Evolutionary conservation across 345 rosid genomes (phyloP).

Genomic region (Rhodomyrtus tomentosa): DNA sequence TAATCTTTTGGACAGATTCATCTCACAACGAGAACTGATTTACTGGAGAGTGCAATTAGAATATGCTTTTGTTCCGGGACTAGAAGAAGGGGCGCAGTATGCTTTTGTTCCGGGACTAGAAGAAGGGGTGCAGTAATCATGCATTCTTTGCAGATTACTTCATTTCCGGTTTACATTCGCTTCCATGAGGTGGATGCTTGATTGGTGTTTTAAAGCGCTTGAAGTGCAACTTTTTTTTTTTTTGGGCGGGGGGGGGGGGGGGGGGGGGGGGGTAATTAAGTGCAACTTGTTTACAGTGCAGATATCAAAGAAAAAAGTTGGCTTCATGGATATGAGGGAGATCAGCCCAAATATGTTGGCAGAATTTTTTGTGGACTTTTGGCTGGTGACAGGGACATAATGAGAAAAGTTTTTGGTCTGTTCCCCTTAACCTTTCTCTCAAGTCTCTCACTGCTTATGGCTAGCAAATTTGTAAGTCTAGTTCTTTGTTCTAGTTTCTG

Average conservation of each 20-base stretch:
- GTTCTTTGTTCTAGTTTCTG: not conserved
- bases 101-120: slow-evolving; percentile 25
- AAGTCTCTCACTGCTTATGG: not conserved
- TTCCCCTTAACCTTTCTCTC: not conserved
- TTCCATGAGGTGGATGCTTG: slow-evolving; percentile 1
- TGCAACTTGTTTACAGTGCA: slow-evolving; percentile 91
- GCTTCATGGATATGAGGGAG: slow-evolving; percentile 73
- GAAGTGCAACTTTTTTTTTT: slow-evolving; percentile 56
- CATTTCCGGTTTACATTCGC: not conserved
- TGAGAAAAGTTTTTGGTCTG: slow-evolving; percentile 80
- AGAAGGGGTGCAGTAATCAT: slow-evolving; percentile 43
- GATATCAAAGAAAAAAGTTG: slow-evolving; percentile 72
- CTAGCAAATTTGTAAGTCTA: not conserved
- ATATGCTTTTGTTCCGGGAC: slow-evolving; percentile 32
- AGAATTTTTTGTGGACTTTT: slow-evolving; percentile 61
- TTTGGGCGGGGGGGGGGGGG: accelerated
- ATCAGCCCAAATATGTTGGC: slow-evolving; percentile 40
- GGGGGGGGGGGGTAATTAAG: not conserved
- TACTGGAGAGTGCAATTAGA: slow-evolving; percentile 81
- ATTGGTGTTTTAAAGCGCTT: slow-evolving; percentile 19
- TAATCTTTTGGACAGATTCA: slow-evolving; percentile 32
- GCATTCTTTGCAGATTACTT: not conserved
- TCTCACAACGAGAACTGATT: slow-evolving; percentile 61
- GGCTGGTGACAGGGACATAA: slow-evolving; percentile 58
- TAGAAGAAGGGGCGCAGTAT: slow-evolving; percentile 39